Evolutionary conservation across 345 rosid genomes (phyloP).

Genomic region (Passiflora organensis): DNA sequence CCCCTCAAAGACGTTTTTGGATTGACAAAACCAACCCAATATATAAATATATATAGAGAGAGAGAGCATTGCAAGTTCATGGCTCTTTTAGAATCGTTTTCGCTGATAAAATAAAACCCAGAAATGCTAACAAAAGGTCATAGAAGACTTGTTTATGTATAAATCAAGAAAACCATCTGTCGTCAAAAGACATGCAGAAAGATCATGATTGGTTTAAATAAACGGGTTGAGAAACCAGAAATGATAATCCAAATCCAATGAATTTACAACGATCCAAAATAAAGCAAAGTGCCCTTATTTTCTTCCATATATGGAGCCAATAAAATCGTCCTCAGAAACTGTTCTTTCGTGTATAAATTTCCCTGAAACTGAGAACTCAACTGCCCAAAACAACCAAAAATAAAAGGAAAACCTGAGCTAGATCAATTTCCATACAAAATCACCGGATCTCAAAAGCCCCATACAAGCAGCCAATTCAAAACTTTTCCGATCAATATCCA

Average conservation of each 20-base stretch:
- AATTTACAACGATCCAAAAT: constrained; percentile 4
- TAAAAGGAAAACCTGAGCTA: background rate
- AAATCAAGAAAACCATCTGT: no score
- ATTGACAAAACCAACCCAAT: no score
- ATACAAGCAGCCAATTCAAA: no score
- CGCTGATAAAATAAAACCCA: background rate
- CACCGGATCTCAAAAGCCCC: constrained; percentile 44
- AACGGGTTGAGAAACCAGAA: no score
- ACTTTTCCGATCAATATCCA: no score
- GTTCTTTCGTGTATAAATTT: no score
- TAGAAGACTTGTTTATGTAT: no score
- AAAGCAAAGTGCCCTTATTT: background rate
- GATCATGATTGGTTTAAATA: no score
- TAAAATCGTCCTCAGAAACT: no score
- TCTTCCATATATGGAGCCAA: background rate
- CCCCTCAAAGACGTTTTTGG: no score
- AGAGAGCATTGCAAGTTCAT: background rate
- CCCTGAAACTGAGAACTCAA: constrained; percentile 8
- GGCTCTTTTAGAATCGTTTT: constrained; percentile 6
- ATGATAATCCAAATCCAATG: constrained; percentile 28
- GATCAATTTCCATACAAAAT: constrained; percentile 3
- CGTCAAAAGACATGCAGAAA: no score
- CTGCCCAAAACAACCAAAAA: constrained; percentile 10
- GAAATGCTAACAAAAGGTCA: constrained; percentile 8
- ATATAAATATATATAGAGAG: no score